phyloP scores from a whole-genome alignment of 2,329 filamentous ascomycete genomes.

The Metarhizium humberi region DNA sequence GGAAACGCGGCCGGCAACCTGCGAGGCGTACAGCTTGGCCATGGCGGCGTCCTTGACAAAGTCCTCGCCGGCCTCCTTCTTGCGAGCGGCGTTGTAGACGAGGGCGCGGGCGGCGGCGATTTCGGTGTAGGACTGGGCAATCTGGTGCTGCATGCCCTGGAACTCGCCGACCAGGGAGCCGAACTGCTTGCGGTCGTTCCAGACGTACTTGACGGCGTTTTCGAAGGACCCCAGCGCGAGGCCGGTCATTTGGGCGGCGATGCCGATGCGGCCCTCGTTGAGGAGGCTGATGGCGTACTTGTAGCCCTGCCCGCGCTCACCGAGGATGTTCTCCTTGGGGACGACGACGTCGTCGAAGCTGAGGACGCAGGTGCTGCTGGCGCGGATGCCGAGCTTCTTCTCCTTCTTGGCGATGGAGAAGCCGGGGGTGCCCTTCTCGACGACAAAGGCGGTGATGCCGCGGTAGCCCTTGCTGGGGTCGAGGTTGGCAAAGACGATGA shows the following conservation, averaged over 20 bases:
- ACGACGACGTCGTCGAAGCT: conserved; percentile 96
- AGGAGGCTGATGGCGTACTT: conserved; percentile 92
- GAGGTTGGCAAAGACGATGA: conserved; percentile 96
- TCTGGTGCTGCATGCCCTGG: conserved; percentile 98
- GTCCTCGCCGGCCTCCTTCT: conserved; percentile 95
- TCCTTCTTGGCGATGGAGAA: conserved; percentile 99
- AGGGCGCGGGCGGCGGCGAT: conserved; percentile 85
- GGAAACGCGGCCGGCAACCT: conserved; percentile 81
- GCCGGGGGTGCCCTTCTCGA: conserved; percentile 81
- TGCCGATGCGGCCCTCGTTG: conserved; percentile 96
- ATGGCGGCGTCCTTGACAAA: conserved; percentile 96
- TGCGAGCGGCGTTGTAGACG: conserved; percentile 91
- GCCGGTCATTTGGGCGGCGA: conserved; percentile 97
- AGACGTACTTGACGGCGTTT: conserved; percentile 86
- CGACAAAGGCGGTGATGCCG: conserved; percentile 91
- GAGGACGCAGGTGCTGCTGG: conserved; percentile 91
- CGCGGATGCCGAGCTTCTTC: conserved; percentile 97
- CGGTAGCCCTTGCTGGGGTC: conserved; percentile 90
- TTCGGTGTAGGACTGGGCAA: conserved; percentile 91
- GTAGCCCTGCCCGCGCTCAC: conserved; percentile 85
- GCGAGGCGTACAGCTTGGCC: conserved; percentile 92
- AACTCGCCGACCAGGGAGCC: conserved; percentile 89
- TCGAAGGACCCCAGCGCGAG: conserved; percentile 90
- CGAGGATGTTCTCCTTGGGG: conserved; percentile 79
- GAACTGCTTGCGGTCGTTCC: conserved; percentile 98